phyloP scores from a whole-genome alignment of 2,329 filamentous ascomycete genomes.

The Knoxdaviesia proteae region DNA sequence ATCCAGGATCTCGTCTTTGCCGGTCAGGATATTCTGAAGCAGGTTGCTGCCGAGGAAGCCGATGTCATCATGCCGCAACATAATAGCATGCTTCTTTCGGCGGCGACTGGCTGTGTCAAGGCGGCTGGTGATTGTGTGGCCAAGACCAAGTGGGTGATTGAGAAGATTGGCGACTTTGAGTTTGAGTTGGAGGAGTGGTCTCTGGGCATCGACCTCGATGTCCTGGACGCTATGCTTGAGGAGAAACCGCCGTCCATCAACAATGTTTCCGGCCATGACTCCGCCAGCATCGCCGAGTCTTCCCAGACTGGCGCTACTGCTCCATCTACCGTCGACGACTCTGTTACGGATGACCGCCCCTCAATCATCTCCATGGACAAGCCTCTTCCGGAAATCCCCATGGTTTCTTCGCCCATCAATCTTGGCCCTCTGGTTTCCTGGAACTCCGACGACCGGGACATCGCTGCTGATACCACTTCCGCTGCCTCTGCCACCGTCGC shows the following conservation, averaged over 20 bases:
- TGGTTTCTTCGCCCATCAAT: too few species aligned
- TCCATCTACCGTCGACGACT: conserved; percentile 4
- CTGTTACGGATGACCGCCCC: conserved; percentile 8
- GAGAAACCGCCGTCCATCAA: conserved; percentile 10
- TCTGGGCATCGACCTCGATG: conserved; percentile 32
- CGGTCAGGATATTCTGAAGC: conserved; percentile 58
- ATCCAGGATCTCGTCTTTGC: conserved; percentile 65
- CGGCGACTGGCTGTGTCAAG: conserved; percentile 73
- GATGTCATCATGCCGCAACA: conserved; percentile 65
- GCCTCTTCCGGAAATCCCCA: conserved; percentile 44
- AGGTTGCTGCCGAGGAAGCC: conserved; percentile 47
- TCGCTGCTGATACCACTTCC: conserved; percentile 17
- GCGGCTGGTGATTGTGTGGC: conserved; percentile 81
- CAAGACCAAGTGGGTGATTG: conserved; percentile 67
- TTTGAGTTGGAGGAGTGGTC: conserved; percentile 43
- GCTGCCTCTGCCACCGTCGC: too few species aligned
- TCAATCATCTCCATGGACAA: conserved; percentile 35
- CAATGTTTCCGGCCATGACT: conserved; percentile 14
- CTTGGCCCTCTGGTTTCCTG: too few species aligned
- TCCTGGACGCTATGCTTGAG: conserved; percentile 16
- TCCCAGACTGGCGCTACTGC: conserved; percentile 15
- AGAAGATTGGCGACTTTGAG: conserved; percentile 80
- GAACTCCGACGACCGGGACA: too few species aligned
- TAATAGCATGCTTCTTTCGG: conserved; percentile 51
- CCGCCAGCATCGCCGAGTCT: conserved; percentile 17